Conservation (phyloP, 495 filamentous ascomycete species). For the Tetracladium setigerum region DNA sequence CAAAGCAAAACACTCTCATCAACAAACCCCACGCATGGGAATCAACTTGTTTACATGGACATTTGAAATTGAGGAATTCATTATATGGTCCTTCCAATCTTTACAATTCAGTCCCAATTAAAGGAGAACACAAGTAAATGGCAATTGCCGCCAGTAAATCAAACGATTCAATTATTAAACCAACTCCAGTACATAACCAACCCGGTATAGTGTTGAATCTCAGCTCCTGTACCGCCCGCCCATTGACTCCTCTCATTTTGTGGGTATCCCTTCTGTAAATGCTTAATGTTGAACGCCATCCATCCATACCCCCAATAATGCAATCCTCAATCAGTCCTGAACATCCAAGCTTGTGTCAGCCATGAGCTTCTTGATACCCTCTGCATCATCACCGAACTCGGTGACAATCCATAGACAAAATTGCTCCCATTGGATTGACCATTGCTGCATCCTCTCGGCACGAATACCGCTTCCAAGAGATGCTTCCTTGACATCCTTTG, state of each 20-base stretch:
- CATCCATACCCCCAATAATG: too few relatives aligned
- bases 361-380: slow-evolving; percentile 9
- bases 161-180: slow-evolving; percentile 3
- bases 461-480: slow-evolving; percentile 66
- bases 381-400: slow-evolving; percentile 61
- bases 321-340: slow-evolving; percentile 4
- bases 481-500: slow-evolving; percentile 61
- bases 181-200: slow-evolving; percentile 24
- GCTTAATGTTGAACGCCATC: not conserved
- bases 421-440: slow-evolving; percentile 73
- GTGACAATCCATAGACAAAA: slow-evolving; percentile 88
- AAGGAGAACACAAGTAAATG: too few relatives aligned
- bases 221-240: slow-evolving; percentile 26
- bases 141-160: too few relatives aligned
- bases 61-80: too few relatives aligned
- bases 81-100: too few relatives aligned
- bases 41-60: too few relatives aligned
- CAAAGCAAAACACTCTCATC: too few relatives aligned
- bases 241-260: slow-evolving; percentile 22
- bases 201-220: slow-evolving; percentile 26
- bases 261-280: slow-evolving; percentile 13
- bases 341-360: slow-evolving; percentile 1
- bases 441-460: slow-evolving; percentile 65
- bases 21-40: too few relatives aligned
- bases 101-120: too few relatives aligned